Base-by-base conservation (phyloP, 176 grass and related monocot species). In the Triticum monococcum region DNA sequence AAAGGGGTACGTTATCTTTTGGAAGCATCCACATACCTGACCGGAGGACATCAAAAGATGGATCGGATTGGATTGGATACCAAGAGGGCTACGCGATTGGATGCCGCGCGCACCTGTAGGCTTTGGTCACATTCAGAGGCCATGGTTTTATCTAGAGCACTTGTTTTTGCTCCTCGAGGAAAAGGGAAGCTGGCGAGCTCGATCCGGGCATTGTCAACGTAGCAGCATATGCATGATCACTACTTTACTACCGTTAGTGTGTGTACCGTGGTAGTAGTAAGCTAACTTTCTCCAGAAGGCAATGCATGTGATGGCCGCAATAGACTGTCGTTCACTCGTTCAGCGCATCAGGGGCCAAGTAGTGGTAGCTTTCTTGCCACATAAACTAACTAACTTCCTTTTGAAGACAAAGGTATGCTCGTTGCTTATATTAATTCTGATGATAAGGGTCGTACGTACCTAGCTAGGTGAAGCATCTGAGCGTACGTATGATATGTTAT, bases 61-160 rank as follows among this genome's bases (percentile, higher is more conserved):
- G 75, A 30, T 48, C 17, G 68, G 74, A 28, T 46, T 23, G 57
- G 74, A 46, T 60, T 41, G 5, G 67, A 59, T 2, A 59, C 56
- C 56, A 59, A 89, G 41, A 45, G 41, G 43, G 43, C 83, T 81
- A 84, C 30, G 54, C 84, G 56, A 79, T 80, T 79, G 80, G 68
- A 37, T 83, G 67, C 32, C 56, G 70, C n/a, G 36, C 22, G 70
- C 37, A 3, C 4, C 37, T 72, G 45, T 83, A 67, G 60, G 68
- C 89, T 91, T 91, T 91, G 76, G 85, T 91, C 81, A 52, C 81
- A 6, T 90, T 59, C 18, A 79, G 75, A 87, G 79, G 85, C 66
- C 85, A 75, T 84, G 67, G 79, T 79, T 86, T 72, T 62, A 48
- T 54, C 16, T 5, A 50, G 40, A 86, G 88, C 64, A 56, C 20